Evolutionary conservation across 768 basidiomycete species (phyloP).

Genomic region (Clitopilus passeckerianus): DNA sequence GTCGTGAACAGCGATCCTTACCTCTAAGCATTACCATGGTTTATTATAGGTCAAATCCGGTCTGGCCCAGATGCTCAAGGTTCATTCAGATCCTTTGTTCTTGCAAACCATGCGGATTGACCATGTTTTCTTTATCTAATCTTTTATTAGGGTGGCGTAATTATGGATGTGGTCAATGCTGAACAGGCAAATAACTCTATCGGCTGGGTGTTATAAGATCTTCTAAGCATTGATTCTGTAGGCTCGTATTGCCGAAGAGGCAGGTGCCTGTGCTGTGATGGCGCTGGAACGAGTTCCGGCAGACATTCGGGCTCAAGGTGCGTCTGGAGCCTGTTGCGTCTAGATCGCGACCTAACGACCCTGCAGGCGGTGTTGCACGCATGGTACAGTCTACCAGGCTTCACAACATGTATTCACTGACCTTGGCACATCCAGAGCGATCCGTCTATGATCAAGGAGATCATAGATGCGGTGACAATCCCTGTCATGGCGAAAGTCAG

Average conservation of each 20-base stretch:
- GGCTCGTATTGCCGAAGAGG: conserved; percentile 96
- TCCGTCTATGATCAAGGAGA: conserved; percentile 94
- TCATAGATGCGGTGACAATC: conserved; percentile 91
- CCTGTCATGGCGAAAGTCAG: conserved; percentile 96
- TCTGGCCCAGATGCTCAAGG: conserved; percentile 96
- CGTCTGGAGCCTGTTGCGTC: background rate
- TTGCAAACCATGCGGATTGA: background rate
- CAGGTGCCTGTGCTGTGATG: conserved; percentile 98
- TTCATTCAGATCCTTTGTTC: conserved; percentile 19
- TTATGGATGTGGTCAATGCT: conserved; percentile 92
- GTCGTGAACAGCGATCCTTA: background rate
- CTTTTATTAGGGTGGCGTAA: conserved; percentile 64
- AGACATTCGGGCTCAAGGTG: conserved; percentile 80
- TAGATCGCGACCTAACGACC: conserved; percentile 1
- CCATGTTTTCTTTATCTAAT: background rate
- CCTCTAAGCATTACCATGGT: conserved; percentile 6
- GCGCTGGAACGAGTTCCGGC: conserved; percentile 93
- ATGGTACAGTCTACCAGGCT: conserved; percentile 60
- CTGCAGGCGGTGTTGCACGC: conserved; percentile 78
- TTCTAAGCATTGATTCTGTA: conserved; percentile 24
- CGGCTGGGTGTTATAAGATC: conserved; percentile 3
- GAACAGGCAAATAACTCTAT: conserved; percentile 35
- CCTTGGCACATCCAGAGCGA: conserved; percentile 56
- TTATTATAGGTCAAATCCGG: conserved; percentile 78
- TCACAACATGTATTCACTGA: conserved; percentile 9